A percentile compares a stretch with the other conserved stretches of the same genome.
phyloP scores from a whole-genome alignment of 2,329 filamentous ascomycete species.

The Penicillium sp. region DNA sequence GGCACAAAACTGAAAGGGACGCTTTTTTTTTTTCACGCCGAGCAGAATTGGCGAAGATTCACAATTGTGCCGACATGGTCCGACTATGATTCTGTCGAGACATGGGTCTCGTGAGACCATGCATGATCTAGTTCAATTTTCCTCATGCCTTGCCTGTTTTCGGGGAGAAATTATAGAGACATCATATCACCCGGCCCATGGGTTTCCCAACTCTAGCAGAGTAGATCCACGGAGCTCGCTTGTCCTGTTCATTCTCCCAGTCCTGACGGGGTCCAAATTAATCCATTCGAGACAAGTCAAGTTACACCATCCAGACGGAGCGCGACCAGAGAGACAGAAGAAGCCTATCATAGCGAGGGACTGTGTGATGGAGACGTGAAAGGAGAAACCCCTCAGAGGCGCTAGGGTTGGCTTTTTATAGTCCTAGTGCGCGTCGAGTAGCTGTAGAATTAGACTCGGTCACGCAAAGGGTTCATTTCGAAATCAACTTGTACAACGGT shows the following conservation, averaged over 20 bases:
- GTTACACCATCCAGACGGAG: slow-evolving; percentile 19
- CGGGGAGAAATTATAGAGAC: background rate
- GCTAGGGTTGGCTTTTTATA: slow-evolving; percentile 6
- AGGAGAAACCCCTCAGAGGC: background rate
- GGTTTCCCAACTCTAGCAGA: background rate
- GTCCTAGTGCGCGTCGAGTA: background rate
- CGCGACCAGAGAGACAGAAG: background rate
- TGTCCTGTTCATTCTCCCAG: background rate
- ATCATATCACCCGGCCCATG: background rate
- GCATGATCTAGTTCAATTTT: background rate
- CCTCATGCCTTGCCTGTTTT: background rate
- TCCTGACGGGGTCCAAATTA: background rate
- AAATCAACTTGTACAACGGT: slow-evolving; percentile 13
- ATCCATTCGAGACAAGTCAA: slow-evolving; percentile 15
- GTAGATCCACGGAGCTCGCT: background rate
- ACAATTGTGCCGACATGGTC: background rate
- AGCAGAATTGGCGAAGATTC: background rate
- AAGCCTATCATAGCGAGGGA: slow-evolving; percentile 14
- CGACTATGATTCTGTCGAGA: background rate
- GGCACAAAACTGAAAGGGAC: slow-evolving; percentile 2
- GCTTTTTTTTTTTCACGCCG: background rate
- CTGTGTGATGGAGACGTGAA: slow-evolving; percentile 18
- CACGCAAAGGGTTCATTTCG: background rate
- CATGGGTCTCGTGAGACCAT: background rate
- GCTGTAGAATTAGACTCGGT: background rate